These are phyloP conservation scores for Hypericum perforatum DNA, from an alignment of 345 rosid genomes.

Conservation along the genomic window DNA sequence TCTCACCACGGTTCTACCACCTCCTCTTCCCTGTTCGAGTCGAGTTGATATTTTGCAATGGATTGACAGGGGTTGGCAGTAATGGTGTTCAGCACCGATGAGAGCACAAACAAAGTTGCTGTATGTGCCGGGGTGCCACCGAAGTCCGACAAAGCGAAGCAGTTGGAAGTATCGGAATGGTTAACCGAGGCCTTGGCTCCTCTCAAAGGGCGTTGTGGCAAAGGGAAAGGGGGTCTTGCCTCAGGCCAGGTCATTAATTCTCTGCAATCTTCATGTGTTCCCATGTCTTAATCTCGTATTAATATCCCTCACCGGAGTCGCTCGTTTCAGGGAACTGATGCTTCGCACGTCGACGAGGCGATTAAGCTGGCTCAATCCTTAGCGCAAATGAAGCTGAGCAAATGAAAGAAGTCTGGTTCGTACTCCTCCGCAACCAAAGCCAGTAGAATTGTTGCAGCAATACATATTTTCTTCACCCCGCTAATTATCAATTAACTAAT, in stretches of 20 bases:
- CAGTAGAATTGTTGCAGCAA: no score
- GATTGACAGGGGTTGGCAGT: constrained; percentile 58
- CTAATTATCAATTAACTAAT: no score
- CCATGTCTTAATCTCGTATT: not conserved
- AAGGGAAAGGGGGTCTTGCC: constrained; percentile 87
- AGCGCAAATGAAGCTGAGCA: constrained; percentile 66
- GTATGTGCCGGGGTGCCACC: constrained; percentile 88
- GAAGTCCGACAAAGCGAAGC: constrained; percentile 42
- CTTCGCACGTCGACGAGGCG: constrained; percentile 49
- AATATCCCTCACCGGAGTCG: not conserved
- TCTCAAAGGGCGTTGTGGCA: constrained; percentile 80
- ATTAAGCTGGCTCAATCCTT: constrained; percentile 60
- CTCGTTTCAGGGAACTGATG: constrained; percentile 70
- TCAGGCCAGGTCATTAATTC: constrained; percentile 60
- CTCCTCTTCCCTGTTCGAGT: not conserved
- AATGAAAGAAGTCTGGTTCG: constrained; percentile 9
- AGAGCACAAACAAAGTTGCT: constrained; percentile 70
- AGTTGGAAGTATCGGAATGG: constrained; percentile 86
- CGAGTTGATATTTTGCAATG: constrained; percentile 3
- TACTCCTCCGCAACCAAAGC: no score
- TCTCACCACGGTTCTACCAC: no score
- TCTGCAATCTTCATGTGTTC: not conserved
- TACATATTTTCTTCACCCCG: no score
- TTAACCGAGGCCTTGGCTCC: constrained; percentile 65
- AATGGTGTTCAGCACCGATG: constrained; percentile 85